Conservation (phyloP, 331 rosid genomes). For the Quercus phellos region DNA sequence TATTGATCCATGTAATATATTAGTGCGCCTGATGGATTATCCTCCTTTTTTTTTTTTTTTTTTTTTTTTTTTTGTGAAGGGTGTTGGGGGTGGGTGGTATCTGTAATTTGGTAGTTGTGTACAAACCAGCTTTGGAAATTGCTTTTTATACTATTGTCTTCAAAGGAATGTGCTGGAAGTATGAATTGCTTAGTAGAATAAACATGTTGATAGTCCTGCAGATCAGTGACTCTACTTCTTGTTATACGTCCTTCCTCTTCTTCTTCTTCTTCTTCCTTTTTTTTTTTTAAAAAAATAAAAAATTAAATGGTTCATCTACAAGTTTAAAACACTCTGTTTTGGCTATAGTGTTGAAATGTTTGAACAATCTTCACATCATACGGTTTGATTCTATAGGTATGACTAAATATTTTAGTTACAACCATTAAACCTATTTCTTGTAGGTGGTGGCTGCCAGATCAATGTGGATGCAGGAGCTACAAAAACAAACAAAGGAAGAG, state of each 20-base stretch:
- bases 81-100: too few relatives aligned
- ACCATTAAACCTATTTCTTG: constrained; percentile 24
- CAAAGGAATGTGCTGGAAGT: background rate
- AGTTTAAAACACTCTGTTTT: background rate
- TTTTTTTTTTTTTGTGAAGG: too few relatives aligned
- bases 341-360: background rate
- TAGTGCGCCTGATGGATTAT: too few relatives aligned
- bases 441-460: constrained; percentile 86
- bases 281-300: too few relatives aligned
- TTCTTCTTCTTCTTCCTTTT: too few relatives aligned
- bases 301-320: background rate
- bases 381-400: background rate
- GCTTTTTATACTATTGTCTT: background rate
- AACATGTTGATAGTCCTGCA: background rate
- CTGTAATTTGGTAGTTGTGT: background rate
- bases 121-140: background rate
- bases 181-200: background rate
- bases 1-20: background rate
- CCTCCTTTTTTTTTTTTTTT: too few relatives aligned
- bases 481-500: constrained; percentile 55
- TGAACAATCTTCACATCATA: background rate
- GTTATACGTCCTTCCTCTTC: background rate
- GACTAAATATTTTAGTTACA: background rate
- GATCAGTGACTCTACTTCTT: background rate
- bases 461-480: constrained; percentile 94